These are phyloP conservation scores for Mesostigma viride DNA, from an alignment of 139 green algal species.

Conservation along the genomic window DNA sequence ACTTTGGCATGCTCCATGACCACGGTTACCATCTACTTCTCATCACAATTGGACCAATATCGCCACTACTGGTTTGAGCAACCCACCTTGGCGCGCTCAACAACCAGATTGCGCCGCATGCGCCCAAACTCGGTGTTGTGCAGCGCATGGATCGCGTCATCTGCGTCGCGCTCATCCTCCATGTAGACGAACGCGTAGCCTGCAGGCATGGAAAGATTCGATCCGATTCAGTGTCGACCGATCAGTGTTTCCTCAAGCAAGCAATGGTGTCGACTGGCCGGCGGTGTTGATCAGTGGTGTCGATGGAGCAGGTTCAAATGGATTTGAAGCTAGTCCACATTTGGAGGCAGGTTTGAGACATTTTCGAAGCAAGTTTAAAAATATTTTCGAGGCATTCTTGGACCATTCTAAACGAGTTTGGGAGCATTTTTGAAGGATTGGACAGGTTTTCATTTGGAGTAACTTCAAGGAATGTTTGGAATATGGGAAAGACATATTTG, in stretches of 20 bases:
- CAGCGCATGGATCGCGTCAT: conserved; percentile 28
- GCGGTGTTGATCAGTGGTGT: not conserved
- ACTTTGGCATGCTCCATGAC: no score
- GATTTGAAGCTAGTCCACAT: not conserved
- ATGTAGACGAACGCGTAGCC: conserved; percentile 38
- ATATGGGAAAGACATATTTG: no score
- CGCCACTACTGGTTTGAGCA: no score
- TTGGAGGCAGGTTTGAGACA: not conserved
- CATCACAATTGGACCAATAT: no score
- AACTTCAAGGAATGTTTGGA: no score
- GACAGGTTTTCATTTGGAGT: no score
- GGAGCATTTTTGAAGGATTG: no score
- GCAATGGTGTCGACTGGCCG: not conserved
- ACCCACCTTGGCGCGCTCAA: conserved; percentile 29
- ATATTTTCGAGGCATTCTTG: not conserved
- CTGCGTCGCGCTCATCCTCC: conserved; percentile 29
- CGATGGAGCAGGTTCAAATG: not conserved
- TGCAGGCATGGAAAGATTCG: conserved; percentile 9
- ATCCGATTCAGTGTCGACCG: not conserved
- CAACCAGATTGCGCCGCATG: conserved; percentile 16
- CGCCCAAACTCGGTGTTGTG: conserved; percentile 28
- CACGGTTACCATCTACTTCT: no score
- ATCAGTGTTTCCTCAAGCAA: not conserved
- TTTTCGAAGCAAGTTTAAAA: not conserved
- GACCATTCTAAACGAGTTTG: not conserved